Base-by-base conservation (phyloP, 2,329 filamentous ascomycete species). In the Ascochyta pisi region DNA sequence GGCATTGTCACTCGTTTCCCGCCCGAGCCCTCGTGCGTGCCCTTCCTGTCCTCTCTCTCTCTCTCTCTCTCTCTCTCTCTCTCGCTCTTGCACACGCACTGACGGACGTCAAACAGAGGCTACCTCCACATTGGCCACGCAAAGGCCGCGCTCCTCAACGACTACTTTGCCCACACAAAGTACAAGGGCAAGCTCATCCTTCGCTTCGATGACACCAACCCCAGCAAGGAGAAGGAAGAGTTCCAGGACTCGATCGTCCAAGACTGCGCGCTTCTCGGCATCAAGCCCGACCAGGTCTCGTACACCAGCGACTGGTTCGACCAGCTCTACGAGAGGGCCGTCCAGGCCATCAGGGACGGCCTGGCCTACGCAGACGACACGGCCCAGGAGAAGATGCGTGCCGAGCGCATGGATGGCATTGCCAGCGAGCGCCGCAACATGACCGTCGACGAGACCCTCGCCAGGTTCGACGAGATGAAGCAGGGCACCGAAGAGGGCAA, bases 251-350 rank as follows among this genome's bases (percentile, higher is more conserved):
- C 92, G 5, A 99, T 99, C 60, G 82, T 96, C 35, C 89, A 96
- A 79, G 95, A 99, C 76, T 84, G 97, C 46, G 87, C 88, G 45
- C 84, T 98, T 49, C 92, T 99, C 84, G 94, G 93, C 27, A 91
- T 99, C 77, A 91, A 90, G 78, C 91, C 93, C 22, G 94, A 97
- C 76, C 84, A 85, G 63, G 84, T 93, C 56, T 91, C 91, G 16
- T 96, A 94, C 80, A 97, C 95, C 2, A 96, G 91, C 68, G 93
- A 99, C 80, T 96, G 96, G 82, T 97, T 99, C 76, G 86, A 97
- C 70, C 84, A 93, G 74, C 85, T 99, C 13, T 96, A 96, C 78
- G 88, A 96, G 40, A 89, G 89, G 73, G 91, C 89, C 72, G 81
- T 96, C 66, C 84, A 88, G 69, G 87, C 97, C 73, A 94, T 99